A percentile compares a stretch with the other conserved stretches of the same genome.
Conservation (phyloP, 768 basidiomycete species). For the Suillus americanus region DNA sequence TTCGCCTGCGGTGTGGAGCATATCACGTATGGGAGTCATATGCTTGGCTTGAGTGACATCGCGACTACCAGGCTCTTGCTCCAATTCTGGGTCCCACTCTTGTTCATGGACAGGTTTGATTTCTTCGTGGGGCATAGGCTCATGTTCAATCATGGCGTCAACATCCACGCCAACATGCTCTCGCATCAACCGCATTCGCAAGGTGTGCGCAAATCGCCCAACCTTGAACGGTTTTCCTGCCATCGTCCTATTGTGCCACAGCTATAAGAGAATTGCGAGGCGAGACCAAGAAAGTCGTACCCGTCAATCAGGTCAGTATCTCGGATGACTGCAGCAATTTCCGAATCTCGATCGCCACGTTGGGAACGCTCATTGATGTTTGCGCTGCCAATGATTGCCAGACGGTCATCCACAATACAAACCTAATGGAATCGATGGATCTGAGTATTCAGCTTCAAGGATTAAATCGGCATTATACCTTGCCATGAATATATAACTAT, state of each 20-base stretch:
- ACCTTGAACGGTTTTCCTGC: conserved; percentile 93
- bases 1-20: conserved; percentile 38
- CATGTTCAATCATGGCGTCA: conserved; percentile 79
- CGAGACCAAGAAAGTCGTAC: conserved; percentile 36
- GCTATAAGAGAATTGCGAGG: conserved; percentile 2
- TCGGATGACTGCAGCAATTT: conserved; percentile 87
- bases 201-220: conserved; percentile 93
- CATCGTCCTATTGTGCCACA: conserved; percentile 68
- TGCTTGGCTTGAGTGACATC: conserved; percentile 44
- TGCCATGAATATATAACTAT: conserved; percentile 88
- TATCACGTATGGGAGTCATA: conserved; percentile 30
- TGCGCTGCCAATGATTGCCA: conserved; percentile 93
- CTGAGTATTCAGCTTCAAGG: background rate
- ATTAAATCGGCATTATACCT: conserved; percentile 38
- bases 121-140: conserved; percentile 56
- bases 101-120: conserved; percentile 49
- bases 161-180: conserved; percentile 97
- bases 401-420: conserved; percentile 90
- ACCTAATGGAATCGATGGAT: conserved; percentile 20
- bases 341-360: conserved; percentile 95
- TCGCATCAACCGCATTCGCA: conserved; percentile 92
- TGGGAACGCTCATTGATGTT: conserved; percentile 98
- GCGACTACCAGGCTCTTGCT: conserved; percentile 51
- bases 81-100: conserved; percentile 74
- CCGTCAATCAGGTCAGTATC: conserved; percentile 98